phyloP scores from a whole-genome alignment of 495 filamentous ascomycete genomes.

The Lepidopterella palustris region DNA sequence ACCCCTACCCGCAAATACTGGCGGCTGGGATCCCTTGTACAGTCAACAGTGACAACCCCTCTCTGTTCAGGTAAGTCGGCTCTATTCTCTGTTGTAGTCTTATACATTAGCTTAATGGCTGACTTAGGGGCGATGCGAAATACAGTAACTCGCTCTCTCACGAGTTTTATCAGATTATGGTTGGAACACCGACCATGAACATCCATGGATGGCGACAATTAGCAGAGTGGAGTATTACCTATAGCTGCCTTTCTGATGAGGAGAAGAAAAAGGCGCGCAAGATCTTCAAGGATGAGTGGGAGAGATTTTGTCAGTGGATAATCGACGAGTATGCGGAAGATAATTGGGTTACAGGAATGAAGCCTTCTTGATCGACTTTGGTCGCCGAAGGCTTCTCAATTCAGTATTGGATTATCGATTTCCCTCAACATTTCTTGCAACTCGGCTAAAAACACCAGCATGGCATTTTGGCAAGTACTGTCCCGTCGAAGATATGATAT shows the following conservation, averaged over 20 bases:
- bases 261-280: slow-evolving; percentile 23
- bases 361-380: too few species aligned
- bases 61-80: slow-evolving; percentile 34
- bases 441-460: too few species aligned
- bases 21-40: slow-evolving; percentile 37
- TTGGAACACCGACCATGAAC: slow-evolving; percentile 34
- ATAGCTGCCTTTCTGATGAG: slow-evolving; percentile 31
- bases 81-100: neutral
- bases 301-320: slow-evolving; percentile 32
- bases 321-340: slow-evolving; percentile 22
- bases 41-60: slow-evolving; percentile 39
- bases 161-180: slow-evolving; percentile 41
- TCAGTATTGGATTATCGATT: too few species aligned
- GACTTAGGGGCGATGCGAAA: slow-evolving; percentile 15
- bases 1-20: slow-evolving; percentile 35
- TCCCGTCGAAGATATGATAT: too few species aligned
- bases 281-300: slow-evolving; percentile 31
- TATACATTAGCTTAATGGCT: slow-evolving; percentile 5
- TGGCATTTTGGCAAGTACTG: too few species aligned
- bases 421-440: too few species aligned
- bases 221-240: slow-evolving; percentile 35
- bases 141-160: slow-evolving; percentile 35
- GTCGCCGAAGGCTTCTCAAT: neutral
- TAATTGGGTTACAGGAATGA: neutral
- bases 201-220: slow-evolving; percentile 40